Percentiles rank a stretch among this genome's conserved stretches.
phyloP scores from a whole-genome alignment of 495 filamentous ascomycete species.

The Neurospora sp. region DNA sequence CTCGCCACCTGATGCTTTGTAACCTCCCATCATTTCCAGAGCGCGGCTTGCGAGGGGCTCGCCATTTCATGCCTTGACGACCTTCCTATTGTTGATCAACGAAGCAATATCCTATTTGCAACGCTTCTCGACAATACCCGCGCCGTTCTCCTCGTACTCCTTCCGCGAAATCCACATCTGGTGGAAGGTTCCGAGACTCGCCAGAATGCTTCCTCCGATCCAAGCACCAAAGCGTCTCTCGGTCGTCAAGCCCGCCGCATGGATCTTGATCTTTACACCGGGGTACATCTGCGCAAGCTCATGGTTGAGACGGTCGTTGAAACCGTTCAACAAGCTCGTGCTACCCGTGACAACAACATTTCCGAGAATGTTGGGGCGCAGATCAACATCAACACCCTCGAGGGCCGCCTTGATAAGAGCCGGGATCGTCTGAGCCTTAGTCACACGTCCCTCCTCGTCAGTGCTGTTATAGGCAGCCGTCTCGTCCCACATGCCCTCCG shows the following conservation, averaged over 20 bases:
- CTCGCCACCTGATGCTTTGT: neutral
- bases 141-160: constrained; percentile 72
- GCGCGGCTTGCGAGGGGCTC: neutral
- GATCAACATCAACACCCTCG: constrained; percentile 73
- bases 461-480: constrained; percentile 45
- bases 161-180: constrained; percentile 94
- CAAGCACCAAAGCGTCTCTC: constrained; percentile 87
- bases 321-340: constrained; percentile 72
- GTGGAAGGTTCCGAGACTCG: constrained; percentile 96
- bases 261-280: constrained; percentile 70
- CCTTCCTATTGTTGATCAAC: neutral
- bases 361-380: constrained; percentile 67
- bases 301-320: constrained; percentile 77
- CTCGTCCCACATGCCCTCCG: constrained; percentile 82
- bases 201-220: constrained; percentile 95
- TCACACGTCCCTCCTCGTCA: constrained; percentile 28
- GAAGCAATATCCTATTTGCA: constrained; percentile 45
- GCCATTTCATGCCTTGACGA: neutral
- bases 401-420: constrained; percentile 70
- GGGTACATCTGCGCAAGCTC: constrained; percentile 74
- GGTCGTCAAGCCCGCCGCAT: constrained; percentile 70
- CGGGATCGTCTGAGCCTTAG: constrained; percentile 64
- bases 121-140: constrained; percentile 63
- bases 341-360: constrained; percentile 94
- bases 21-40: neutral